A percentile compares a stretch with the other conserved stretches of the same genome.
Conservation (phyloP, 345 rosid species). For the Citrus trifoliata region DNA sequence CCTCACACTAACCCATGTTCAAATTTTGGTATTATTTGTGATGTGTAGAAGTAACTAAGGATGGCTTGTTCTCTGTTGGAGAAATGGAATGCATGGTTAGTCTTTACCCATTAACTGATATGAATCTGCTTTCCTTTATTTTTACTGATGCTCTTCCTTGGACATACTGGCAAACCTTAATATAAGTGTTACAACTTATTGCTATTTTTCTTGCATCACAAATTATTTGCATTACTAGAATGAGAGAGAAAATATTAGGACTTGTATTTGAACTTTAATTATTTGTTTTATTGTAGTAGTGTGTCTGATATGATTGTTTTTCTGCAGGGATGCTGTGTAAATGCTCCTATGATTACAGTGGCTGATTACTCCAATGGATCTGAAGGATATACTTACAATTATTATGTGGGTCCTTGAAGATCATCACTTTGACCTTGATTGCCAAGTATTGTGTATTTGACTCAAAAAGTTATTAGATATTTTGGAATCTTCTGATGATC, state of each 20-base stretch:
- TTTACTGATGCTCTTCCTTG: background rate
- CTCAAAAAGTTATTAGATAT: background rate
- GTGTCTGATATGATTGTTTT: constrained; percentile 17
- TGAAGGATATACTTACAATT: constrained; percentile 92
- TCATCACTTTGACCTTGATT: background rate
- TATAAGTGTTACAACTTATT: background rate
- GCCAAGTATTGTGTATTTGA: background rate
- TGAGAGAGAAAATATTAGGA: background rate
- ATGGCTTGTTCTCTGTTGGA: constrained; percentile 97
- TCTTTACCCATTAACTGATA: constrained; percentile 8
- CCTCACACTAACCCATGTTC: background rate
- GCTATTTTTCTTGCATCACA: background rate
- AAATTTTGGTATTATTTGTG: constrained; percentile 7
- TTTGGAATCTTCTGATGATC: constrained; percentile 9
- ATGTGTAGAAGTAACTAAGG: constrained; percentile 87
- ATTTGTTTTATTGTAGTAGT: too few relatives aligned
- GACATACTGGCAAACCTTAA: background rate
- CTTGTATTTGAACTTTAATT: too few relatives aligned
- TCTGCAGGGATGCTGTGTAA: constrained; percentile 93
- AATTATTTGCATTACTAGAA: background rate
- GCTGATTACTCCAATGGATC: constrained; percentile 95
- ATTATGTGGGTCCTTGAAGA: constrained; percentile 53
- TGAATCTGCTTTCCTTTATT: background rate
- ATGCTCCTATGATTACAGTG: constrained; percentile 98
- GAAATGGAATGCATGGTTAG: constrained; percentile 99